Base-by-base conservation (phyloP, 352 stramenopile species). In the Phytophthora litchii region DNA sequence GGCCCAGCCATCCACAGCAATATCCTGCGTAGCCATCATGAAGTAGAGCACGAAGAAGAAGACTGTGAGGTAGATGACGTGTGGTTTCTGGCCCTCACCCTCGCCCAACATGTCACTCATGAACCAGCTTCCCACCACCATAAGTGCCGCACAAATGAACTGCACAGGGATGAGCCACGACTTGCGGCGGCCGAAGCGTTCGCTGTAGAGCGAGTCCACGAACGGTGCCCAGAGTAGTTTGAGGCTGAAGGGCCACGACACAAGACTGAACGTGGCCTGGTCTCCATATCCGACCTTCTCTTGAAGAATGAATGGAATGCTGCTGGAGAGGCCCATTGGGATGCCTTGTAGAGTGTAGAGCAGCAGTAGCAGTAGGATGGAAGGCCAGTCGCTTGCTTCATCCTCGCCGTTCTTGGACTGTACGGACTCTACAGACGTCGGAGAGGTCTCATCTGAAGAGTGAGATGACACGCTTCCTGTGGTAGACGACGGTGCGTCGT, bases 191-290 rank as follows among this genome's bases (percentile, higher is more conserved):
- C 95, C 95, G 64, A 98, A 97, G 55, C 78, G 72, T 40, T 81
- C 78, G 46, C 87, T 96, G 72, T 97, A 98, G 56, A 97, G 78
- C 43, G 96, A 94, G 77, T 98, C 95, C 21, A 98, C 97, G 66
- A 99, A 94, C 40, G 98, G 97, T 34, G 97, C 97, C 97, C 97
- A 99, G 1, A 99, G 72, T n/a, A 99, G 67, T 70, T 99, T 99
- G 50, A 99, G 82, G 41, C 91, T 98, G 80, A 99, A 99, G 12
- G 97, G 97, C 88, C 97, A 98, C 27, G 87, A 97, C 60, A 98
- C 98, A 20, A 99, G 78, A 51, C 91, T 97, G 76, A 99, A 99
- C 40, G 98, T 97, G 6, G 96, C 96, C 74, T 99, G 97, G 62
- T 98, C 92, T 21, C 94, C 96, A 72, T 99, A 99, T 5, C 93